These are phyloP conservation scores for Euptelea pleiosperma DNA, from an alignment of 164 flowering plant genomes.

Conservation along the genomic window DNA sequence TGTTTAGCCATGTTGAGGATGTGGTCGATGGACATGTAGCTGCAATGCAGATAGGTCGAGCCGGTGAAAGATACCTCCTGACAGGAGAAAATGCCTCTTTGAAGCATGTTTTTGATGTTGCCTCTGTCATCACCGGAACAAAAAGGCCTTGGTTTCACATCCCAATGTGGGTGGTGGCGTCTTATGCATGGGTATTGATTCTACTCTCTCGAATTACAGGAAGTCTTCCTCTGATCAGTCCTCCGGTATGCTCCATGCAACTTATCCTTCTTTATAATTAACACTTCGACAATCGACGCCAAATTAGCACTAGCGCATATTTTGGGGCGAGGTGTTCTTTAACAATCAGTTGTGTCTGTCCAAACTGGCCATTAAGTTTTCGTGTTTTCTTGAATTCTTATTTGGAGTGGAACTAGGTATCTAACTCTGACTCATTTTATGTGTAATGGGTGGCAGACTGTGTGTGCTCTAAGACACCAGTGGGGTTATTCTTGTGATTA, in stretches of 20 bases:
- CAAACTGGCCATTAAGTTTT: too few species aligned
- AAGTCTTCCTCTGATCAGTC: constrained; percentile 76
- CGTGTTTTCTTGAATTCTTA: too few species aligned
- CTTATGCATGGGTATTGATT: constrained; percentile 70
- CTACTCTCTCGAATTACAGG: constrained; percentile 60
- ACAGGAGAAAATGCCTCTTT: constrained; percentile 95
- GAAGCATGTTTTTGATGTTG: constrained; percentile 63
- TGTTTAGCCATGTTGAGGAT: constrained; percentile 86
- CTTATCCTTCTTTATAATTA: too few species aligned
- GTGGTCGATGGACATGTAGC: constrained; percentile 81
- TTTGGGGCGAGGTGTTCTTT: too few species aligned
- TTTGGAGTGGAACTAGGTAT: neutral
- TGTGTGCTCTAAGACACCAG: constrained; percentile 59
- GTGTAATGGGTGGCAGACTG: constrained; percentile 44
- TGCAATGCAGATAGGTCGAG: constrained; percentile 66
- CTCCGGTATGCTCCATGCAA: constrained; percentile 76
- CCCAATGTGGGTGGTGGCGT: constrained; percentile 59
- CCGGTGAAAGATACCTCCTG: constrained; percentile 84
- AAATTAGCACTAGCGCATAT: too few species aligned
- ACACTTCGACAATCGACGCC: too few species aligned
- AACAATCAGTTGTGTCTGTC: too few species aligned
- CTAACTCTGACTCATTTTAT: neutral
- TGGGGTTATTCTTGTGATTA: constrained; percentile 90
- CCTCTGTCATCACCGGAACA: constrained; percentile 63
- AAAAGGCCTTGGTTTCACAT: constrained; percentile 55